Evolutionary conservation across 768 basidiomycete species (phyloP).

Genomic region (Serendipita sp.): DNA sequence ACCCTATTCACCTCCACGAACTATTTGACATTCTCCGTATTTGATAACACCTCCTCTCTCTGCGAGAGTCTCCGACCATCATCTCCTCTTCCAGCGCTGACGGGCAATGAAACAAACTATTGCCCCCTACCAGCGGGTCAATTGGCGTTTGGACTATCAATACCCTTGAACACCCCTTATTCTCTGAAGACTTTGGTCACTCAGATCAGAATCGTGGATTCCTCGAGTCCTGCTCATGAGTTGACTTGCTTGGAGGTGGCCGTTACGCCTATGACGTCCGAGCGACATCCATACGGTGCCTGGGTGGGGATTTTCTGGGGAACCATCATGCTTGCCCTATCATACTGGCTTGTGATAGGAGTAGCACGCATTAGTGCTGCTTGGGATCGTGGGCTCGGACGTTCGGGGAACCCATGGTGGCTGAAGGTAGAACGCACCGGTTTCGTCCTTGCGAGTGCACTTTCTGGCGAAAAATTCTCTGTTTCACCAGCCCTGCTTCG

Average conservation of each 20-base stretch:
- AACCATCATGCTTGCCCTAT: conserved; percentile 55
- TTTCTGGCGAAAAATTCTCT: conserved; percentile 81
- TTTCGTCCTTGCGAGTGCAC: conserved; percentile 79
- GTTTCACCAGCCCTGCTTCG: conserved; percentile 74
- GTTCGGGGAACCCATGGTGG: conserved; percentile 29
- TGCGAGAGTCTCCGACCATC: conserved; percentile 69
- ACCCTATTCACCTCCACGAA: conserved; percentile 76
- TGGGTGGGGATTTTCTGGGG: conserved; percentile 42
- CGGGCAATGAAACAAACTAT: conserved; percentile 26
- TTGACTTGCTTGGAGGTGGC: conserved; percentile 67
- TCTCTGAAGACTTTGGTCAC: conserved; percentile 75
- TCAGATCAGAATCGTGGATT: conserved; percentile 76
- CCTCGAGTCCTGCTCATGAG: conserved; percentile 46
- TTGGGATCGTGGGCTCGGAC: conserved; percentile 43
- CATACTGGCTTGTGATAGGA: conserved; percentile 74
- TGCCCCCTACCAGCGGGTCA: conserved; percentile 71
- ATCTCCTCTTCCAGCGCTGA: conserved; percentile 42
- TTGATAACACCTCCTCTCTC: conserved; percentile 53
- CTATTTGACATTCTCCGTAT: conserved; percentile 63
- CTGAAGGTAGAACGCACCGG: conserved; percentile 66
- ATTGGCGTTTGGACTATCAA: conserved; percentile 64
- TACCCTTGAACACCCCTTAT: conserved; percentile 48
- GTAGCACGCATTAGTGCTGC: conserved; percentile 69
- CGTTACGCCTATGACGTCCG: conserved; percentile 44
- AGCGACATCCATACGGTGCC: conserved; percentile 26